phyloP scores from a whole-genome alignment of 139 green algal species.

The Diplosphaera chodatii region DNA sequence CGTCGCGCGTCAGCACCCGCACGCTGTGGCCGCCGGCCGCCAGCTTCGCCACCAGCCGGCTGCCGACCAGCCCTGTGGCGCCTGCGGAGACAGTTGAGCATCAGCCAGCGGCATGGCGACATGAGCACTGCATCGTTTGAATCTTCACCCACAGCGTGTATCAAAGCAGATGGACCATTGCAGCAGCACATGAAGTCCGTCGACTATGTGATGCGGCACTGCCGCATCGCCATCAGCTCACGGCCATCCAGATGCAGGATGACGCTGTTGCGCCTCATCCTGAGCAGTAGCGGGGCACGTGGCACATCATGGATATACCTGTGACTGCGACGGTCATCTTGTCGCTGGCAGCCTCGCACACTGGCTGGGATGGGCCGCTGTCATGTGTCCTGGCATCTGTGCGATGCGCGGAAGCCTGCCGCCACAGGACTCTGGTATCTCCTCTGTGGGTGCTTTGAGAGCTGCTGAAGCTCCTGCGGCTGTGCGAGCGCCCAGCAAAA shows the following conservation, averaged over 20 bases:
- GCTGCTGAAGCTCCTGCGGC: neutral
- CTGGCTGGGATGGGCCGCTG: too few species aligned
- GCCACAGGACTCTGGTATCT: neutral
- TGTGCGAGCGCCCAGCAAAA: neutral
- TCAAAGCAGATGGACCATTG: too few species aligned
- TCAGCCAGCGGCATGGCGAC: too few species aligned
- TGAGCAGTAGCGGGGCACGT: neutral
- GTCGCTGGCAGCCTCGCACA: neutral
- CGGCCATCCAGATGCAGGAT: too few species aligned
- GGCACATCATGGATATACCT: neutral
- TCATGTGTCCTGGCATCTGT: neutral
- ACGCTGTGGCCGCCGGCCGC: conserved; percentile 45
- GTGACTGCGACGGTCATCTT: neutral
- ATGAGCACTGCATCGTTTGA: too few species aligned
- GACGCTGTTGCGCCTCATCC: neutral
- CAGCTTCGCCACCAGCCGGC: conserved; percentile 59
- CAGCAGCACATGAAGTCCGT: too few species aligned
- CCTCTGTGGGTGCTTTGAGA: neutral
- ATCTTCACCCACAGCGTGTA: too few species aligned
- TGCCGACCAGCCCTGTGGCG: conserved; percentile 89
- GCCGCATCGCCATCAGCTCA: too few species aligned
- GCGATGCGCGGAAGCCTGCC: too few species aligned
- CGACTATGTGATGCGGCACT: too few species aligned
- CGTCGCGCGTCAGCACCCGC: conserved; percentile 53
- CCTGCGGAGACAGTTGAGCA: too few species aligned